Base-by-base conservation (phyloP, 2,329 filamentous ascomycete genomes). In the Penicillium glabrum region DNA sequence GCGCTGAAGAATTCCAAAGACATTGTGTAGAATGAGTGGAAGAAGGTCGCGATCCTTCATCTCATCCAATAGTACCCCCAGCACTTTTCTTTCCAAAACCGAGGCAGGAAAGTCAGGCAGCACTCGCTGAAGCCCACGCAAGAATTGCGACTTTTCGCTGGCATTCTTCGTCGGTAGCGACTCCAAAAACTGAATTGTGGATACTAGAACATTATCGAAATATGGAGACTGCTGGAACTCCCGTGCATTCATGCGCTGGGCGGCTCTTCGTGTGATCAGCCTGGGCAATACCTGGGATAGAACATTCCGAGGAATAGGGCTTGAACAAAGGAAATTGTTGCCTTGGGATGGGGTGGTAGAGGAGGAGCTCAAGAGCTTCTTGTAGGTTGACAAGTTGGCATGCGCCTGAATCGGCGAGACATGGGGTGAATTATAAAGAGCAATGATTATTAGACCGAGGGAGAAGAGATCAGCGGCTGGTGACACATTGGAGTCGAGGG, bases 171-270 rank as follows among this genome's bases (percentile, higher is more conserved):
- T 90, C 0, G 95, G 93, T 57, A 99, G 86, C 0, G 88, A 85
- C 67, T 99, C 95, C 26, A 99, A 80, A 69, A 99, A 99, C 13
- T 95, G 90, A 60, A 99, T 96, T 0, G 95, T 97, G 0, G 93
- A 96, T 23, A 99, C 91, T 5, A 99, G 81, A 46, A 98, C 90
- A 68, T 98, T 99, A 75, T 99, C 92, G 71, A 99, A 99, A 72
- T 96, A 99, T 63, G 91, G 88, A 68, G 92, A 96, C 73, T 97
- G 86, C 70, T 99, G 95, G 65, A 99, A 98, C 67, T 96, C 93
- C 53, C 85, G 86, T 5, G 93, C 92, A 26, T 87, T 92, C 79
- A 98, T 84, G 45, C 95, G 86, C 71, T 96, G 90, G 3, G 92
- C 91, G 3, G 95, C 91, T 54, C 92, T 82, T 61, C 95, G 84